These are phyloP conservation scores for Aspergillus indologenus DNA, from an alignment of 495 filamentous ascomycete genomes.

Conservation along the genomic window DNA sequence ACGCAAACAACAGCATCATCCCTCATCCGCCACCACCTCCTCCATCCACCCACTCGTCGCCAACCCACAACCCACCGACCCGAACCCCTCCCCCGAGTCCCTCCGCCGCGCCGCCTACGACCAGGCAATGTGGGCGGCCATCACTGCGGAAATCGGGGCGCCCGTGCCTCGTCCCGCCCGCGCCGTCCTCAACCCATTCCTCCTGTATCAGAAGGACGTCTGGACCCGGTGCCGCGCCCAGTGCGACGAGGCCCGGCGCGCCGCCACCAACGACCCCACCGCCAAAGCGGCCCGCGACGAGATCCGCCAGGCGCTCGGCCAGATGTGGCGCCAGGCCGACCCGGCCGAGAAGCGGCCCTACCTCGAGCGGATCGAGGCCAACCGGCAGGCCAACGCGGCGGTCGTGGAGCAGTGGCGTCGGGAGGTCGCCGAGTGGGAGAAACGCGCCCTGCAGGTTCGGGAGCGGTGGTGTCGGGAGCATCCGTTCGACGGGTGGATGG, in stretches of 20 bases:
- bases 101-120: constrained; percentile 67
- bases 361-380: constrained; percentile 63
- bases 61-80: neutral
- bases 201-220: constrained; percentile 68
- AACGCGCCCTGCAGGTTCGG: constrained; percentile 55
- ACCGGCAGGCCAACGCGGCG: constrained; percentile 60
- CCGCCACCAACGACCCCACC: constrained; percentile 61
- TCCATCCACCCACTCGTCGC: neutral
- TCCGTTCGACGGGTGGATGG: constrained; percentile 42
- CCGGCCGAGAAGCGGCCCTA: constrained; percentile 71
- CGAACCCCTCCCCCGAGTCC: constrained; percentile 35
- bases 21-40: constrained; percentile 9
- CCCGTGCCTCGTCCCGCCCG: constrained; percentile 68
- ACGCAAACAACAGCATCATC: constrained; percentile 18
- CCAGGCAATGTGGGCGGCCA: constrained; percentile 62
- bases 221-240: constrained; percentile 70
- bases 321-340: constrained; percentile 80
- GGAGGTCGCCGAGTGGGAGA: constrained; percentile 66
- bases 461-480: constrained; percentile 60
- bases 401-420: constrained; percentile 55
- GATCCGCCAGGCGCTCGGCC: constrained; percentile 74
- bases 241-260: constrained; percentile 65
- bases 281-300: constrained; percentile 68
- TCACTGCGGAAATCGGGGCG: constrained; percentile 67
- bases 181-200: constrained; percentile 67